phyloP scores from a whole-genome alignment of 2,329 filamentous ascomycete species.

The Aspergillus fijiensis region DNA sequence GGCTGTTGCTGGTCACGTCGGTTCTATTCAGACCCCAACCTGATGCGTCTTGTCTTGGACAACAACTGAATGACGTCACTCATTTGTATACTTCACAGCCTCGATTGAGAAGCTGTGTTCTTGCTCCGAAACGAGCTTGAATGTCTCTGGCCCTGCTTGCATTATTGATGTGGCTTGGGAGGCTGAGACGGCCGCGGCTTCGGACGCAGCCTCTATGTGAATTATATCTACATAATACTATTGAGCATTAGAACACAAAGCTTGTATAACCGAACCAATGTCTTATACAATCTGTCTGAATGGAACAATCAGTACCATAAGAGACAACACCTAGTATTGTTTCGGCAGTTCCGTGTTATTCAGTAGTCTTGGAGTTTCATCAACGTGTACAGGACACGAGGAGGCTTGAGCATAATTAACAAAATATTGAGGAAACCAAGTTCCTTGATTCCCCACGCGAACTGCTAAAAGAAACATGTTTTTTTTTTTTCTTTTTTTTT shows the following conservation, averaged over 20 bases:
- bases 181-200: background rate
- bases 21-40: background rate
- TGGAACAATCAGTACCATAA: too few species aligned
- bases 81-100: background rate
- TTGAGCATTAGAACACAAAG: too few species aligned
- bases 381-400: too few species aligned
- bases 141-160: background rate
- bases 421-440: background rate
- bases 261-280: background rate
- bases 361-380: too few species aligned
- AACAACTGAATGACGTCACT: background rate
- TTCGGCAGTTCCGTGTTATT: background rate
- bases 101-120: background rate
- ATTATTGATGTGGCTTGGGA: background rate
- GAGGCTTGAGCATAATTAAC: too few species aligned
- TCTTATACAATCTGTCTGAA: background rate
- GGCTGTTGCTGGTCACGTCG: constrained; percentile 7
- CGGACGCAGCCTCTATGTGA: background rate
- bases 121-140: background rate
- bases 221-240: background rate
- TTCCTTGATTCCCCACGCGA: background rate
- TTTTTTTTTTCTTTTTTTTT: background rate
- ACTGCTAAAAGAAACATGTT: background rate
- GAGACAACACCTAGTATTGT: background rate
- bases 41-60: background rate